Conservation (phyloP, 352 stramenopile genomes). For the Thalassiosira allenii region DNA sequence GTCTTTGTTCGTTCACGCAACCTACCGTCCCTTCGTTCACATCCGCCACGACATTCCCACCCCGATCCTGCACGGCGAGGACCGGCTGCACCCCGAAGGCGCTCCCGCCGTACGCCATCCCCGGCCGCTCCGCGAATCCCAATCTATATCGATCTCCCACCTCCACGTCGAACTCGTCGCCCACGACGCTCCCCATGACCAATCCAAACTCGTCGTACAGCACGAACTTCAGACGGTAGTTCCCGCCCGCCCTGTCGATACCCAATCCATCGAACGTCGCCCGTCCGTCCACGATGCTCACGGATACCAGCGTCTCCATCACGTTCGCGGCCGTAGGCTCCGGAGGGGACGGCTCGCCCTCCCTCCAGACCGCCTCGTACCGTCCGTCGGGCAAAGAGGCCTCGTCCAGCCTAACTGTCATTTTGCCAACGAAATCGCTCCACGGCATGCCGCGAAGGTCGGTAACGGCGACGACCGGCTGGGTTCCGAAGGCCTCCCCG, state of each 20-base stretch:
- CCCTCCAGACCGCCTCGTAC: conserved; percentile 8
- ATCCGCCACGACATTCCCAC: conserved; percentile 59
- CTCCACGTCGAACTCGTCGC: conserved; percentile 54
- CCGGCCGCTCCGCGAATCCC: conserved; percentile 53
- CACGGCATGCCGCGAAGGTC: conserved; percentile 51
- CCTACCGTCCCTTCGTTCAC: conserved; percentile 60
- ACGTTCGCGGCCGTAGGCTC: background rate
- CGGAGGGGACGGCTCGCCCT: background rate
- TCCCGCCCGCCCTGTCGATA: conserved; percentile 52
- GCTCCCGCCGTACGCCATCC: conserved; percentile 59
- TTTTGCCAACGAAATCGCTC: conserved; percentile 49
- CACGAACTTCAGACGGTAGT: conserved; percentile 65
- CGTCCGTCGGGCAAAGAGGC: background rate
- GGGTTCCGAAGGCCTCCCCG: conserved; percentile 51
- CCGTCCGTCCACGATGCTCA: conserved; percentile 34
- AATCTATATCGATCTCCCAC: conserved; percentile 59
- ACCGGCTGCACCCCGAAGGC: conserved; percentile 60
- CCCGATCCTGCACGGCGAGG: conserved; percentile 64
- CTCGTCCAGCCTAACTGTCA: conserved; percentile 44
- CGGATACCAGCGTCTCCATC: conserved; percentile 29
- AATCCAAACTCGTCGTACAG: conserved; percentile 62
- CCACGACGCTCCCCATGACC: conserved; percentile 42
- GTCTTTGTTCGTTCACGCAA: background rate
- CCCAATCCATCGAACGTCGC: conserved; percentile 56
- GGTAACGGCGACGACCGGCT: conserved; percentile 55